A percentile compares a stretch with the other conserved stretches of the same genome.
Evolutionary conservation across 208 protist species (phyloP).

Genomic region (Leishmania braziliensis): DNA sequence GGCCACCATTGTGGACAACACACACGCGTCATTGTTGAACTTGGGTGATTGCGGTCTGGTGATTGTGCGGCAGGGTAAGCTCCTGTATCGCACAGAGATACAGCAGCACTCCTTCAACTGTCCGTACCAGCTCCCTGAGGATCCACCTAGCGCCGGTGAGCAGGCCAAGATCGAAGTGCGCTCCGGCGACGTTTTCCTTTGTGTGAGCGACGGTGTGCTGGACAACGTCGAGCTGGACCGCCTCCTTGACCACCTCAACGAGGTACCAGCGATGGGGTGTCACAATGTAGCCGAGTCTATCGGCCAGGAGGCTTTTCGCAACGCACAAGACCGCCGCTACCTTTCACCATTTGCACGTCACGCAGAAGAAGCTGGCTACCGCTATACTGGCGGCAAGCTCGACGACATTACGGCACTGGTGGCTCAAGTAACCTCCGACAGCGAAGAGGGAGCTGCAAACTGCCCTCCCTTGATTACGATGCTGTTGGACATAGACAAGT

Average conservation of each 20-base stretch:
- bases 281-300: constrained; percentile 61
- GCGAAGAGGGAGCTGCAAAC: constrained; percentile 22
- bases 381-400: constrained; percentile 78
- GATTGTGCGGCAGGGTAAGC: constrained; percentile 56
- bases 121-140: constrained; percentile 80
- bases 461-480: constrained; percentile 66
- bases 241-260: constrained; percentile 51
- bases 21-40: constrained; percentile 77
- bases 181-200: constrained; percentile 75
- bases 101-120: constrained; percentile 92
- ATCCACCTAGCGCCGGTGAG: constrained; percentile 69
- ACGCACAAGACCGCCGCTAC: constrained; percentile 55
- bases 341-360: constrained; percentile 83
- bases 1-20: constrained; percentile 61
- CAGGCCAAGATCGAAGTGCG: constrained; percentile 60
- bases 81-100: constrained; percentile 65
- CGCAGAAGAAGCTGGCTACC: constrained; percentile 58
- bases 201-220: constrained; percentile 79
- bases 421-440: constrained; percentile 58
- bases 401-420: constrained; percentile 88
- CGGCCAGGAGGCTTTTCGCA: constrained; percentile 54
- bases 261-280: constrained; percentile 52
- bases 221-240: constrained; percentile 82
- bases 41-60: constrained; percentile 86
- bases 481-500: constrained; percentile 32